Evolutionary conservation across 2,329 filamentous ascomycete species (phyloP).

Genomic region (Aspergillus sp.): DNA sequence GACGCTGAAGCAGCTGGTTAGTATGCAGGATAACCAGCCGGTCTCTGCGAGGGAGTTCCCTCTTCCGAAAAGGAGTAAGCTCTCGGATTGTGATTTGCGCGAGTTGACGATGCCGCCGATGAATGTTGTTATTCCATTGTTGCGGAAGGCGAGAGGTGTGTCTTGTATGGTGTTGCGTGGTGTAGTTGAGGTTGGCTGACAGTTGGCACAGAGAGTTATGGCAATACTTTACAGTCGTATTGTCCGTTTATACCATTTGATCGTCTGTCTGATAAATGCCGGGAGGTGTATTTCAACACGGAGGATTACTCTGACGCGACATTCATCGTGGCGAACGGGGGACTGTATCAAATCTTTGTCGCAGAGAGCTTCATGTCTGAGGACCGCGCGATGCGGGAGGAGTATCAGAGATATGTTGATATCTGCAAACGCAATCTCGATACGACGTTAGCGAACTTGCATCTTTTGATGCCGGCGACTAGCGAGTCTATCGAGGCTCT

Average conservation of each 20-base stretch:
- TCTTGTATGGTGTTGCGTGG: neutral
- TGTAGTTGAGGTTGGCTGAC: neutral
- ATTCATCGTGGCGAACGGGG: conserved; percentile 41
- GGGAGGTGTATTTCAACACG: conserved; percentile 44
- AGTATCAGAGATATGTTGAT: conserved; percentile 30
- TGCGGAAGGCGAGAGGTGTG: conserved; percentile 37
- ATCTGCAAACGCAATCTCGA: conserved; percentile 48
- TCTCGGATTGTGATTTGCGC: conserved; percentile 29
- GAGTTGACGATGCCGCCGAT: conserved; percentile 39
- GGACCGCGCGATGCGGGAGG: conserved; percentile 21
- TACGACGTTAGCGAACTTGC: conserved; percentile 48
- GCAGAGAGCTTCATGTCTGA: conserved; percentile 27
- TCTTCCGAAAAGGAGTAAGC: conserved; percentile 25
- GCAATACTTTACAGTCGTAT: conserved; percentile 26
- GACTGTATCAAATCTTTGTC: conserved; percentile 39
- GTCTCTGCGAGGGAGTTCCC: conserved; percentile 12
- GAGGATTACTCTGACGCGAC: conserved; percentile 42
- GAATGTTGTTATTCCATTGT: conserved; percentile 31
- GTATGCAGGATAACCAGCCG: conserved; percentile 36
- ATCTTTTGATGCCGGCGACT: conserved; percentile 57
- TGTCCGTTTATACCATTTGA: conserved; percentile 35
- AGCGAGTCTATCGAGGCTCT: conserved; percentile 60
- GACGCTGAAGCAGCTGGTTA: conserved; percentile 40
- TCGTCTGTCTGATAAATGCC: conserved; percentile 40
- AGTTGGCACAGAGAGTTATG: conserved; percentile 24